Conservation (phyloP, 192 early-diverging fungal species). For the Neocallimastix lanati region DNA sequence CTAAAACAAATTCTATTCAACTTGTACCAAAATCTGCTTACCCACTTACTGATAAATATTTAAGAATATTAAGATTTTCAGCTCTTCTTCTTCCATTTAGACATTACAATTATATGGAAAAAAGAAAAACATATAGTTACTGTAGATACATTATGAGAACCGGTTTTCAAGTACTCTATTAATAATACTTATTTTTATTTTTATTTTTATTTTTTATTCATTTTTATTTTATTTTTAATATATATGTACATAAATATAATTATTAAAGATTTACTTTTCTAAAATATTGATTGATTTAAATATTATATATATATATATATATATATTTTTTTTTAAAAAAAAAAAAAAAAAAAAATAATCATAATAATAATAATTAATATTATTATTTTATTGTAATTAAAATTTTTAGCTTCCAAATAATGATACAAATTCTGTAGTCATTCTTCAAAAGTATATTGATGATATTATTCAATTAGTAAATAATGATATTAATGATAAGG, state of each 20-base stretch:
- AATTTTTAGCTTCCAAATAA: not conserved
- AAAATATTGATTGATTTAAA: too few relatives aligned
- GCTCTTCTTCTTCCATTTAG: not conserved
- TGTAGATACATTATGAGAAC: not conserved
- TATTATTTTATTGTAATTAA: too few relatives aligned
- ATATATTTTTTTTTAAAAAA: too few relatives aligned
- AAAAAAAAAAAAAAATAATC: too few relatives aligned
- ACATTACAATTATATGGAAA: not conserved
- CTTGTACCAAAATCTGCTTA: not conserved
- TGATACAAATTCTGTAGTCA: not conserved
- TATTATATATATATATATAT: too few relatives aligned
- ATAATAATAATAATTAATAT: too few relatives aligned
- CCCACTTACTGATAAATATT: not conserved
- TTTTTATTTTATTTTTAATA: too few relatives aligned
- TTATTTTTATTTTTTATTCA: too few relatives aligned
- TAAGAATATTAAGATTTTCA: not conserved
- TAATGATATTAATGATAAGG: not conserved
- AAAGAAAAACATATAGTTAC: not conserved
- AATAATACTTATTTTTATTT: too few relatives aligned
- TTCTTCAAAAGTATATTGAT: not conserved
- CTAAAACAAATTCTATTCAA: slow-evolving; percentile 11
- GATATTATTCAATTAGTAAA: not conserved
- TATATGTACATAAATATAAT: too few relatives aligned
- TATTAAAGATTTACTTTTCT: too few relatives aligned
- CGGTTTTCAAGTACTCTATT: not conserved